Percentiles rank a stretch among this genome's conserved stretches.
phyloP scores from a whole-genome alignment of 2,329 filamentous ascomycete genomes.

The Cryphonectria carpinicola region DNA sequence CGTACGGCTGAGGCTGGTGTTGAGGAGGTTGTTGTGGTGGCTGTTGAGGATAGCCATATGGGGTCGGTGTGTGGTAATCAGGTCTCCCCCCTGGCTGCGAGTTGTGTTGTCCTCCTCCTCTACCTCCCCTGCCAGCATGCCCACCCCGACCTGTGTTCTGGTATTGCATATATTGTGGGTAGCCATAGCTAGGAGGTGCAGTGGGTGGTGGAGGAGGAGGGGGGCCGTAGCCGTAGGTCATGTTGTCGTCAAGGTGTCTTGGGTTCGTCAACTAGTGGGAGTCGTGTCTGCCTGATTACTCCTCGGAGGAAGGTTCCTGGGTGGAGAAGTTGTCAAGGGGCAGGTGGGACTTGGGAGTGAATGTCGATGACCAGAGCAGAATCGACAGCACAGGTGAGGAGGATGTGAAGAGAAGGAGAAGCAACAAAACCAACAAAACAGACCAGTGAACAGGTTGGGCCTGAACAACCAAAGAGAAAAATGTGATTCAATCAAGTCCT shows the following conservation, averaged over 20 bases:
- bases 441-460: neutral
- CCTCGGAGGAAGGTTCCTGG: neutral
- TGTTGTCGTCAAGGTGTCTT: conserved; percentile 33
- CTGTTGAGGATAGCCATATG: conserved; percentile 51
- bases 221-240: conserved; percentile 61
- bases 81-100: conserved; percentile 41
- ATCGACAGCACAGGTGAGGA: neutral
- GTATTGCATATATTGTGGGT: conserved; percentile 46
- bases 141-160: conserved; percentile 45
- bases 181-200: conserved; percentile 35
- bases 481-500: neutral
- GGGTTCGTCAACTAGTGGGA: neutral
- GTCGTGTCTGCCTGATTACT: neutral
- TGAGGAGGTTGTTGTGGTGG: conserved; percentile 37
- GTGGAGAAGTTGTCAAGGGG: neutral
- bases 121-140: conserved; percentile 40
- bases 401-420: neutral
- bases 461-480: neutral
- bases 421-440: neutral
- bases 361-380: neutral
- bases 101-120: conserved; percentile 45
- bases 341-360: neutral
- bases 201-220: conserved; percentile 52
- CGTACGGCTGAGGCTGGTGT: conserved; percentile 38
- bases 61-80: conserved; percentile 46